A percentile compares a stretch with the other conserved stretches of the same genome.
Conservation (phyloP, 176 grass and related monocot genomes). For the Cenchrus purpureus region DNA sequence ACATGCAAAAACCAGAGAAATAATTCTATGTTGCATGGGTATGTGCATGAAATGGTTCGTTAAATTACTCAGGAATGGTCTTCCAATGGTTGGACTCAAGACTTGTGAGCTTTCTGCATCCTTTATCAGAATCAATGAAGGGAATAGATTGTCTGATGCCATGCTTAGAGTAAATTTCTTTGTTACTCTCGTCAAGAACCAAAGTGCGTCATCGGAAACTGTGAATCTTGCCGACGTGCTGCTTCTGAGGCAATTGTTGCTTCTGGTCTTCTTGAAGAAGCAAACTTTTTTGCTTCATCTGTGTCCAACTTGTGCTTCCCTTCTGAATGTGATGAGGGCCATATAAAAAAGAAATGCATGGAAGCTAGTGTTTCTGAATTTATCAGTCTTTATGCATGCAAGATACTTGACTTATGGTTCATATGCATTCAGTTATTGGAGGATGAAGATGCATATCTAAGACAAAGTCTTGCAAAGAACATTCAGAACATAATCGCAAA, state of each 20-base stretch:
- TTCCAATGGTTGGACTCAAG: conserved; percentile 42
- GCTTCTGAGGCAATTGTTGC: conserved; percentile 80
- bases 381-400: conserved; percentile 61
- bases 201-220: conserved; percentile 76
- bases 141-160: conserved; percentile 40
- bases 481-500: conserved; percentile 73
- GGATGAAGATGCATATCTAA: conserved; percentile 86
- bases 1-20: conserved; percentile 79
- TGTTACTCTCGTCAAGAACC: conserved; percentile 66
- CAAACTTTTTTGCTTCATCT: conserved; percentile 44
- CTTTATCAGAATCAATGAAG: conserved; percentile 40
- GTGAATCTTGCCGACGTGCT: conserved; percentile 77
- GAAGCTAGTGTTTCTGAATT: conserved; percentile 52
- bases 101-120: conserved; percentile 35
- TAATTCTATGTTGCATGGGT: conserved; percentile 86
- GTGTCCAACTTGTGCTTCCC: conserved; percentile 54
- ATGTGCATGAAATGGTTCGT: conserved; percentile 82
- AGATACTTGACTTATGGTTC: conserved; percentile 90
- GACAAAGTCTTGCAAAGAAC: conserved; percentile 78
- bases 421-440: conserved; percentile 83
- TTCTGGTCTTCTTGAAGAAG: conserved; percentile 77
- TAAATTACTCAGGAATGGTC: conserved; percentile 48
- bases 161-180: conserved; percentile 63
- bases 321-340: conserved; percentile 45
- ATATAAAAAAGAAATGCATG: conserved; percentile 51